Evolutionary conservation across 208 protist species (phyloP).

Genomic region (Leishmania aethiopica): DNA sequence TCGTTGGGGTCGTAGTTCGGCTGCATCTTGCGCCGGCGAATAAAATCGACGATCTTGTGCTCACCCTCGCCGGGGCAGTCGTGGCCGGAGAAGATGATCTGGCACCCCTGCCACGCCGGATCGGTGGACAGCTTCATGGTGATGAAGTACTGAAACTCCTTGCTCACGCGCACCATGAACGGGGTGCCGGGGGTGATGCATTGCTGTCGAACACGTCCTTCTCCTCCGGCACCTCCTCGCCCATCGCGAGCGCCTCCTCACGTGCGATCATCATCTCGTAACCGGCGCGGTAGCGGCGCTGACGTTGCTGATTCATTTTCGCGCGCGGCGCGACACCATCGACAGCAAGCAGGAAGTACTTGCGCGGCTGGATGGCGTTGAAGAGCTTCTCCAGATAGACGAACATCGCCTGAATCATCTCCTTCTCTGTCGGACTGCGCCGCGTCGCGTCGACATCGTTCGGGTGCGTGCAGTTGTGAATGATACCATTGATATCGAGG

Average conservation of each 20-base stretch:
- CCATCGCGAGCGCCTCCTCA: constrained; percentile 63
- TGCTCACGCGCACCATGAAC: constrained; percentile 97
- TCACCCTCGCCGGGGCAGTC: constrained; percentile 98
- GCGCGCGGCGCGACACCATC: constrained; percentile 98
- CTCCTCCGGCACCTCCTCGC: constrained; percentile 82
- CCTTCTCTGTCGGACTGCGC: constrained; percentile 91
- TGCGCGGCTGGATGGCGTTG: constrained; percentile 94
- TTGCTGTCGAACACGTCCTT: constrained; percentile 97
- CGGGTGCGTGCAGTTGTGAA: constrained; percentile 98
- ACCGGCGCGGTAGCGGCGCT: constrained; percentile 93
- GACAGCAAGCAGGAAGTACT: constrained; percentile 97
- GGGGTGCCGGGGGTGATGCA: constrained; percentile 98
- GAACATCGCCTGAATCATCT: constrained; percentile 97
- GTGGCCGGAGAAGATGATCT: constrained; percentile 96
- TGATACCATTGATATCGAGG: constrained; percentile 99
- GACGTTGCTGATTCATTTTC: constrained; percentile 99
- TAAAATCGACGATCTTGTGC: constrained; percentile 99
- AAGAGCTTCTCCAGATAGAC: constrained; percentile 98
- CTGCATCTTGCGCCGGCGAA: constrained; percentile 93
- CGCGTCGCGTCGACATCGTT: constrained; percentile 91
- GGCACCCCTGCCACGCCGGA: constrained; percentile 91
- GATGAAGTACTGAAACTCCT: constrained; percentile 96
- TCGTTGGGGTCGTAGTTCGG: constrained; percentile 95
- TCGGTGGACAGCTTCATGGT: constrained; percentile 93
- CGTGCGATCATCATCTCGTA: constrained; percentile 90